Evolutionary conservation across 192 early-diverging fungal species (phyloP).

Genomic region (Coemansia sp.): DNA sequence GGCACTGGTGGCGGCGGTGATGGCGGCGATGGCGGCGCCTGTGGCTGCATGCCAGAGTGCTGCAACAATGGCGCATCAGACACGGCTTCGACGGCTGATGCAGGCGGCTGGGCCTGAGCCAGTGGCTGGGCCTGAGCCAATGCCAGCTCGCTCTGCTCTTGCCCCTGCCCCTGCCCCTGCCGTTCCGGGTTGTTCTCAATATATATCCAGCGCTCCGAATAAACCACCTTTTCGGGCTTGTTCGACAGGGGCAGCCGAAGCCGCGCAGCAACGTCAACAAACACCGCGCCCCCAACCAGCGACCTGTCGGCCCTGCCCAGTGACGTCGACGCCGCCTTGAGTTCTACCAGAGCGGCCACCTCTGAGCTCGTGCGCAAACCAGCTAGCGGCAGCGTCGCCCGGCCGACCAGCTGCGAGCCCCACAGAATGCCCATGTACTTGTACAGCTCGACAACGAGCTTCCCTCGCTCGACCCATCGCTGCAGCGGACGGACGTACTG

Average conservation of each 20-base stretch:
- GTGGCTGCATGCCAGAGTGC: not conserved
- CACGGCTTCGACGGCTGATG: slow-evolving; percentile 3
- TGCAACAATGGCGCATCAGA: not conserved
- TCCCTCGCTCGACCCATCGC: slow-evolving; percentile 44
- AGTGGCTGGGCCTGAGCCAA: not conserved
- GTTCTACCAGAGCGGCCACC: slow-evolving; percentile 23
- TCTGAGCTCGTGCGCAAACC: slow-evolving; percentile 36
- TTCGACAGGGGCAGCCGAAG: slow-evolving; percentile 42
- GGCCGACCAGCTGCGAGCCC: slow-evolving; percentile 49
- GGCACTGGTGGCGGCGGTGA: not conserved
- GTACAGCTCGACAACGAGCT: slow-evolving; percentile 40
- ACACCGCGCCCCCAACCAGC: slow-evolving; percentile 35
- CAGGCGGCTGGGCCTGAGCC: not conserved
- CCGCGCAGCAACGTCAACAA: slow-evolving; percentile 38
- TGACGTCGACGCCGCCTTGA: slow-evolving; percentile 22
- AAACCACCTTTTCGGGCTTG: slow-evolving; percentile 20
- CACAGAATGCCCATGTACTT: slow-evolving; percentile 47
- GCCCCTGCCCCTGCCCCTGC: not conserved
- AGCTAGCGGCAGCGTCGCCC: slow-evolving; percentile 40
- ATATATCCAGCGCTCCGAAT: slow-evolving; percentile 41
- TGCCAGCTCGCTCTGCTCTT: not conserved
- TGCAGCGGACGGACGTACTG: slow-evolving; percentile 29
- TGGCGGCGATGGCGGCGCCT: not conserved
- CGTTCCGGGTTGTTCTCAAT: slow-evolving; percentile 11
- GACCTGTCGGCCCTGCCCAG: slow-evolving; percentile 22